These are phyloP conservation scores for Diaporthe aspalathi DNA, from an alignment of 2,329 filamentous ascomycete species.

Conservation along the genomic window DNA sequence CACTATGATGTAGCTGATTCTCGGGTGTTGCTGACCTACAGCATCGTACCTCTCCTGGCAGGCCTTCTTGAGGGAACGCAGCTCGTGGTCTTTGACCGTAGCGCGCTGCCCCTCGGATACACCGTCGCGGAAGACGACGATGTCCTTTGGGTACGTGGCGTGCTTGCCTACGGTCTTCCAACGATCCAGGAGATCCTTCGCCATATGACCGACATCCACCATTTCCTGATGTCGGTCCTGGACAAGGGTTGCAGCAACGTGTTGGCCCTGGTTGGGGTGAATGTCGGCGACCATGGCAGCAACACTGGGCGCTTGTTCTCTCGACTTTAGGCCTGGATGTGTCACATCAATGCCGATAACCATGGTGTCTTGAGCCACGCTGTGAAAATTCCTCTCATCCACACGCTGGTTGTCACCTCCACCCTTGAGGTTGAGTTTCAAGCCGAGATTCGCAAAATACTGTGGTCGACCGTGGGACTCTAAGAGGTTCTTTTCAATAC, in stretches of 20 bases:
- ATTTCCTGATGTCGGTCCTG: constrained; percentile 70
- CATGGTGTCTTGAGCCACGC: constrained; percentile 72
- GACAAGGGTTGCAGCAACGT: constrained; percentile 70
- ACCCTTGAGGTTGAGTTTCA: constrained; percentile 76
- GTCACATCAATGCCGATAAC: constrained; percentile 80
- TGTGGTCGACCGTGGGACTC: constrained; percentile 48
- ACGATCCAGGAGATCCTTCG: constrained; percentile 65
- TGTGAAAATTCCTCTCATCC: constrained; percentile 57
- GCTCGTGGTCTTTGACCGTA: constrained; percentile 67
- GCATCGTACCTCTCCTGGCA: constrained; percentile 67
- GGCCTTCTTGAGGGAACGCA: constrained; percentile 65
- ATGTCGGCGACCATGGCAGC: constrained; percentile 76
- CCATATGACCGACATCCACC: no score
- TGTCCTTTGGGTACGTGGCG: constrained; percentile 66
- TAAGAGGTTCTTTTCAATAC: constrained; percentile 60
- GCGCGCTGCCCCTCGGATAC: constrained; percentile 80
- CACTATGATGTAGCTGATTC: constrained; percentile 74
- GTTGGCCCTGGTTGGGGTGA: constrained; percentile 71
- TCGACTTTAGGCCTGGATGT: constrained; percentile 75
- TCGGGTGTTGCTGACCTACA: constrained; percentile 63
- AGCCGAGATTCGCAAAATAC: constrained; percentile 64
- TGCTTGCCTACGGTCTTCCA: constrained; percentile 65
- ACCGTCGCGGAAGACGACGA: constrained; percentile 81
- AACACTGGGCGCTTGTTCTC: constrained; percentile 73
- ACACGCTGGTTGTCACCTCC: constrained; percentile 70